These are phyloP conservation scores for Blastobotrys chiropterorum DNA, from an alignment of 805 yeast species.

Conservation along the genomic window DNA sequence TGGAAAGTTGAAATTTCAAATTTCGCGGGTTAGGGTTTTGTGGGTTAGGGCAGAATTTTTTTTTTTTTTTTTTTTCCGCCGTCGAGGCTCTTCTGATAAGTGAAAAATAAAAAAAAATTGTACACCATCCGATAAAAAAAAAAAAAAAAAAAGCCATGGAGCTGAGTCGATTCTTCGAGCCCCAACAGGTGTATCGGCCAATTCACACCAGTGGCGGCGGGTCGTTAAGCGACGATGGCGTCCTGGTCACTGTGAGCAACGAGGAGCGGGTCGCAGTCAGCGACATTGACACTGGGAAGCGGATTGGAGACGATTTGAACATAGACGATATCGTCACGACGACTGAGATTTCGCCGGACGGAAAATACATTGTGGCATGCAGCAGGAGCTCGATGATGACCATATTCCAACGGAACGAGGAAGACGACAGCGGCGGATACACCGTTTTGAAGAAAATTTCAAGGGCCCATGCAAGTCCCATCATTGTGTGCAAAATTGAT, in stretches of 20 bases:
- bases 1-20: too few relatives aligned
- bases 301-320: conserved; percentile 43
- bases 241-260: conserved; percentile 2
- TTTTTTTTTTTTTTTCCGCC: too few relatives aligned
- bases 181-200: conserved; percentile 55
- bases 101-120: neutral
- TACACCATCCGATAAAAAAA: neutral
- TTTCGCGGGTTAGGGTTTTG: conserved; percentile 1
- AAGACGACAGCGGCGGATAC: conserved; percentile 24
- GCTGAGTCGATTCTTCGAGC: conserved; percentile 35
- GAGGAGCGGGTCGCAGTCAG: conserved; percentile 67
- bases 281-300: conserved; percentile 51
- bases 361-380: conserved; percentile 57
- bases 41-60: neutral
- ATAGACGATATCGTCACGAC: conserved; percentile 81
- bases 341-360: conserved; percentile 72
- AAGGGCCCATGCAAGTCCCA: conserved; percentile 60
- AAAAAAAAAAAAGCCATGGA: neutral
- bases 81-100: neutral
- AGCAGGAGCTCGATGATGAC: conserved; percentile 81
- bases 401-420: conserved; percentile 44
- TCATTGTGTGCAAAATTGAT: conserved; percentile 72
- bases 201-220: conserved; percentile 86
- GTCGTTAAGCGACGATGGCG: conserved; percentile 51
- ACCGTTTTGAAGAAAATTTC: conserved; percentile 21